Conservation (phyloP, 2,329 filamentous ascomycete species). For the Coniochaeta sp. region DNA sequence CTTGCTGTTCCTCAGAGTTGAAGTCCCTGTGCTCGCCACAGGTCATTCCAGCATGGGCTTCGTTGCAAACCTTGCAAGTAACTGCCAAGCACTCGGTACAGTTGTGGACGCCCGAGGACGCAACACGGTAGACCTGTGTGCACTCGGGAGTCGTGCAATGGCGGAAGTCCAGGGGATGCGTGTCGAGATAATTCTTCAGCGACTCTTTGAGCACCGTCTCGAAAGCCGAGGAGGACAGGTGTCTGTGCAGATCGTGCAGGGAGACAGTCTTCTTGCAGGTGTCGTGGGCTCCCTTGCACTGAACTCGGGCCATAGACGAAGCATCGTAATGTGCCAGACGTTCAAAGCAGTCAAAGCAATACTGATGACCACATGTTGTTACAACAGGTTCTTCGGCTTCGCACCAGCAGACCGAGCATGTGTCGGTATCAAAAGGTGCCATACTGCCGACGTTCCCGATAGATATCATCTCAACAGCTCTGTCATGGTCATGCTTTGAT, state of each 20-base stretch:
- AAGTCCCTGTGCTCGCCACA: constrained; percentile 24
- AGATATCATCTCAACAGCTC: constrained; percentile 7
- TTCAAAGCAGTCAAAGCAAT: constrained; percentile 34
- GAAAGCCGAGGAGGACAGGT: constrained; percentile 22
- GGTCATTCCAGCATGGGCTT: constrained; percentile 20
- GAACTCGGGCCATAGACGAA: constrained; percentile 11
- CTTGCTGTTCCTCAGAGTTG: constrained; percentile 15
- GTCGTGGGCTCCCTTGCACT: constrained; percentile 17
- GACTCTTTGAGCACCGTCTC: constrained; percentile 27
- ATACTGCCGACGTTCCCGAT: neutral
- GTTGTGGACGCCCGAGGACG: constrained; percentile 12
- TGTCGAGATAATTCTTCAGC: constrained; percentile 25
- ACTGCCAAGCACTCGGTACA: constrained; percentile 28
- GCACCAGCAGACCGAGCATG: constrained; percentile 27
- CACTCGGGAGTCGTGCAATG: constrained; percentile 38
- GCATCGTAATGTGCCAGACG: constrained; percentile 16
- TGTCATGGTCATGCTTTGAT: constrained; percentile 12
- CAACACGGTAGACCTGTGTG: constrained; percentile 29
- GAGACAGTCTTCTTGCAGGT: constrained; percentile 18
- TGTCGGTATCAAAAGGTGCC: neutral
- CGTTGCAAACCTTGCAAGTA: neutral
- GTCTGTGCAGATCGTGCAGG: constrained; percentile 19
- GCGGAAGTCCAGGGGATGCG: constrained; percentile 21
- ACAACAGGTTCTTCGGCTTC: constrained; percentile 25
- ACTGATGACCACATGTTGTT: constrained; percentile 30